Conservation (phyloP, 2,329 filamentous ascomycete genomes). For the Pseudogymnoascus sp. region DNA sequence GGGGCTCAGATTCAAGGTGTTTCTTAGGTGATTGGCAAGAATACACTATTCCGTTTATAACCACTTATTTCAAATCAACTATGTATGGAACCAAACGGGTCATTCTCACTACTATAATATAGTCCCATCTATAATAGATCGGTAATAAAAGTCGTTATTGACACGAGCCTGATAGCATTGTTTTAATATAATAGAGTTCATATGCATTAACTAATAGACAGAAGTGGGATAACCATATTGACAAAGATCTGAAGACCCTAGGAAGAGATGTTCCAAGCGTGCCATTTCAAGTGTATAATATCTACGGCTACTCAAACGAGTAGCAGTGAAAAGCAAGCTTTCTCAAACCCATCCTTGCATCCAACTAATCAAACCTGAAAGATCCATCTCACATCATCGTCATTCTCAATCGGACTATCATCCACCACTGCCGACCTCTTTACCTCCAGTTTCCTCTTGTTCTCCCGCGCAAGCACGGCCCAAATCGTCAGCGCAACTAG, state of each 20-base stretch:
- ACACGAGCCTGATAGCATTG: background rate
- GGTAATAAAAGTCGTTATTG: too few species aligned
- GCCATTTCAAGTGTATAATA: background rate
- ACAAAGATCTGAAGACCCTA: background rate
- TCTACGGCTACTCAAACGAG: background rate
- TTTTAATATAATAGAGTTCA: background rate
- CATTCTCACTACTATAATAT: background rate
- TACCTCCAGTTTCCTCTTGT: conserved; percentile 40
- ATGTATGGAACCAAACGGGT: background rate
- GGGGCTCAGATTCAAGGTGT: background rate
- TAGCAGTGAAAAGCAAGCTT: background rate
- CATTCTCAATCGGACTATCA: conserved; percentile 46
- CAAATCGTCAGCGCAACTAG: conserved; percentile 45
- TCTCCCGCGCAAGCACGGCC: conserved; percentile 47
- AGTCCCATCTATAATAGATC: background rate
- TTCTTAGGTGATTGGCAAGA: background rate
- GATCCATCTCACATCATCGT: conserved; percentile 57
- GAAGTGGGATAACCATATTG: background rate
- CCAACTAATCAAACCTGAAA: conserved; percentile 34
- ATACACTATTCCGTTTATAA: background rate
- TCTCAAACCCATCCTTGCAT: background rate
- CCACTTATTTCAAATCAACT: background rate
- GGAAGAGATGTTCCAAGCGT: background rate
- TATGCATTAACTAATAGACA: background rate
- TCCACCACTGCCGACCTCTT: conserved; percentile 44